Conservation (phyloP, 352 stramenopile genomes). For the Phytophthora parvispora region DNA sequence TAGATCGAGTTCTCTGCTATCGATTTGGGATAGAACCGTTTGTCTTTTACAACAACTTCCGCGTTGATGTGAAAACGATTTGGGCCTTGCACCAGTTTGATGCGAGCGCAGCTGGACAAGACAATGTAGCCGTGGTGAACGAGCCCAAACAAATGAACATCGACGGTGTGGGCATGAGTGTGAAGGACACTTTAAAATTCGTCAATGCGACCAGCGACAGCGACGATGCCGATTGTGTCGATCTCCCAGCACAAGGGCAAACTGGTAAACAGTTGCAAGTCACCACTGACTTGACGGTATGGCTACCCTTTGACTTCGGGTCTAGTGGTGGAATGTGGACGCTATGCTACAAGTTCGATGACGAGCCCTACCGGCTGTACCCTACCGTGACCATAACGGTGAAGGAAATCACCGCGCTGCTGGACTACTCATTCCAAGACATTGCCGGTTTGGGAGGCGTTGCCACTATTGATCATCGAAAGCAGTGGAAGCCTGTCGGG, state of each 20-base stretch:
- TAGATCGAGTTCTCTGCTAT: slow-evolving; percentile 66
- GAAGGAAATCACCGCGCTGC: slow-evolving; percentile 59
- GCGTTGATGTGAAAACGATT: slow-evolving; percentile 73
- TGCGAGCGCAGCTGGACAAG: slow-evolving; percentile 20
- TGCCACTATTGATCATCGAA: slow-evolving; percentile 57
- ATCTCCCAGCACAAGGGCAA: slow-evolving; percentile 51
- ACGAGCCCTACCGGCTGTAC: slow-evolving; percentile 62
- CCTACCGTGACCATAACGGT: slow-evolving; percentile 49
- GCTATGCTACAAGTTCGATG: slow-evolving; percentile 78
- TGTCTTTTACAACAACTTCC: slow-evolving; percentile 62
- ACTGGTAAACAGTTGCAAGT: slow-evolving; percentile 42
- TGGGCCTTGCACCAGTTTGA: slow-evolving; percentile 48
- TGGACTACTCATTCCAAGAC: slow-evolving; percentile 47
- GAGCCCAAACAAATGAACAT: slow-evolving; percentile 69
- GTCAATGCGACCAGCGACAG: slow-evolving; percentile 26
- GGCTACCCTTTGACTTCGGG: slow-evolving; percentile 64
- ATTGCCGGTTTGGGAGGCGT: slow-evolving; percentile 39
- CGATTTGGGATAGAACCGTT: slow-evolving; percentile 68
- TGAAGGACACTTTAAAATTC: slow-evolving; percentile 67
- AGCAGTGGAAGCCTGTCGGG: slow-evolving; percentile 57
- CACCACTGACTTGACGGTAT: slow-evolving; percentile 51
- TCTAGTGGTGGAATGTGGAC: slow-evolving; percentile 55
- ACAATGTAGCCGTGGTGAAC: slow-evolving; percentile 61
- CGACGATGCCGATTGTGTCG: slow-evolving; percentile 44
- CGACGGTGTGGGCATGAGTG: slow-evolving; percentile 59